Base-by-base conservation (phyloP, 2,329 filamentous ascomycete species). In the Aspergillus ochraceoroseus region DNA sequence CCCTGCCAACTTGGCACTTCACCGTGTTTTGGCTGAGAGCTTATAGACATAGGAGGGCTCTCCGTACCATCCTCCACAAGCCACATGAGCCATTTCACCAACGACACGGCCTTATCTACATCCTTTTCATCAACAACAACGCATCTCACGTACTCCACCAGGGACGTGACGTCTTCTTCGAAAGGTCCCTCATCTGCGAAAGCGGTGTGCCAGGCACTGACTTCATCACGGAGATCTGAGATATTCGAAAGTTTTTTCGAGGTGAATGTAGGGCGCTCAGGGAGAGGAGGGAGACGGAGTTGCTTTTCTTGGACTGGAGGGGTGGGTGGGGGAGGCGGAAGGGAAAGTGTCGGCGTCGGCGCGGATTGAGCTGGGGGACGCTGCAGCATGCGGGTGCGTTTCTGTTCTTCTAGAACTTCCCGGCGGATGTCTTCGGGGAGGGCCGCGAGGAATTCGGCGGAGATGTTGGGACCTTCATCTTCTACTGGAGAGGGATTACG, bases 101-200 rank as follows among this genome's bases (percentile, higher is more conserved):
- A 65, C 8, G 76, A 76, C 1, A 79, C 73, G 1, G 78, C 85
- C 64, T 94, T 95, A 4, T 75, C 75, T 65, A 92, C 73, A 59
- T 95, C 82, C 43, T 75, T 72, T 63, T 96, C 92, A 42, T 90
- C 82, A 1, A 67, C 46, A 0, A 95, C 74, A 0, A 96, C 86
- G 17, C 75, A 75, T 4, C 61, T 70, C 19, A 96, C 63, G 62
- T 94, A 96, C 56, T 71, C 76, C 38, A 75, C 77, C 45, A 96
- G 71, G 25, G 89, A 80, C 27, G 74, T 74, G 0, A 90, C 82
- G 63, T 98, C 92, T 42, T 85, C 80, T 0, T 67, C 66, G 62
- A 92, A 88, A 1, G 92, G 92, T 0, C 85, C 87, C 2, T 89
- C 83, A 4, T 72, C 71, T 23, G 64, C 69, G 46, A 90, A 94